phyloP scores from a whole-genome alignment of 805 yeast genomes.

The Yarrowia deformans region DNA sequence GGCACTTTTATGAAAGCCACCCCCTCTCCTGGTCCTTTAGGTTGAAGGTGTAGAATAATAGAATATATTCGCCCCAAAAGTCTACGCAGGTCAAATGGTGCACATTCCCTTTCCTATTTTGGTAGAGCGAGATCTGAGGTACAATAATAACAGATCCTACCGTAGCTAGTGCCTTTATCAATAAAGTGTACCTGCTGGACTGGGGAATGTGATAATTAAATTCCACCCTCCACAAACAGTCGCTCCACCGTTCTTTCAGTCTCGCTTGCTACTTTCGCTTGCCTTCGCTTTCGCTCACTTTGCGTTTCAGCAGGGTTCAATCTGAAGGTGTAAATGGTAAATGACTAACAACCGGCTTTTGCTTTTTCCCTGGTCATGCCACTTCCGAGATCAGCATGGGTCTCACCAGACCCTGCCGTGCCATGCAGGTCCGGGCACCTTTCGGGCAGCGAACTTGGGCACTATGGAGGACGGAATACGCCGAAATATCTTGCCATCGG shows the following conservation, averaged over 20 bases:
- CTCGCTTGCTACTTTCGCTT: too few relatives aligned
- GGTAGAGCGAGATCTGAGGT: neutral
- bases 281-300: neutral
- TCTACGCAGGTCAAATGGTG: neutral
- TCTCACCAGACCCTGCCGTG: neutral
- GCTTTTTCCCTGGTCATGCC: neutral
- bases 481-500: too few relatives aligned
- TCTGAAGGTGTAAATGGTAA: neutral
- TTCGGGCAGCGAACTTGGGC: too few relatives aligned
- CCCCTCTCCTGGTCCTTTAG: too few relatives aligned
- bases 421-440: neutral
- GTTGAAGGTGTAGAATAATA: too few relatives aligned
- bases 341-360: conserved; percentile 7
- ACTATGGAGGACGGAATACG: too few relatives aligned
- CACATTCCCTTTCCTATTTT: neutral
- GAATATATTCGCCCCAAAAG: neutral
- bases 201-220: too few relatives aligned
- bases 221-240: too few relatives aligned
- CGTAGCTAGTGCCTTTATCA: too few relatives aligned
- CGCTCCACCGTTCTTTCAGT: too few relatives aligned
- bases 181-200: neutral
- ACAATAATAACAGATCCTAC: too few relatives aligned
- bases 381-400: neutral
- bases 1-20: too few relatives aligned
- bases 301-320: neutral